Evolutionary conservation across 257 asterid species (phyloP).

Genomic region (Osmanthus fragrans): DNA sequence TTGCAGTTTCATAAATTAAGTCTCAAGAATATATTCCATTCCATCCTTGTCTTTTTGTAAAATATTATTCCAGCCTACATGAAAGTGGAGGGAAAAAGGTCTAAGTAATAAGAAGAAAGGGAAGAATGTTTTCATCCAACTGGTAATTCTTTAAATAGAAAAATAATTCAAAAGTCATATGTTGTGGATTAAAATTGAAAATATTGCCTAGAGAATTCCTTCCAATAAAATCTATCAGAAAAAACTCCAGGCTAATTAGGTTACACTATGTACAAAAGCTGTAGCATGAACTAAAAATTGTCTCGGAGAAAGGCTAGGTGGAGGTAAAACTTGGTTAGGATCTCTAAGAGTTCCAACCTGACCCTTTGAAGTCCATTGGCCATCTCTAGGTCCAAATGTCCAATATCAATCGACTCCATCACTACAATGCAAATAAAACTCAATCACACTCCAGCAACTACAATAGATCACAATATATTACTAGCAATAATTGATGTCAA

Average conservation of each 20-base stretch:
- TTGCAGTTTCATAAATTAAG: not conserved
- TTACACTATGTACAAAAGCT: not conserved
- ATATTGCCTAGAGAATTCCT: not conserved
- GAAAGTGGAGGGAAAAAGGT: not conserved
- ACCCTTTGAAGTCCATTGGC: not conserved
- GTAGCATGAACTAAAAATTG: no score
- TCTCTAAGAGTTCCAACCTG: no score
- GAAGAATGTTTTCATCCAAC: not conserved
- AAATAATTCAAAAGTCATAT: no score
- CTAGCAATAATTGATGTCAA: not conserved
- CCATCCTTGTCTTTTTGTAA: not conserved
- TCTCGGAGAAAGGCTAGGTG: not conserved
- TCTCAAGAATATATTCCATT: slow-evolving; percentile 1
- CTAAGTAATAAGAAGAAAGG: not conserved
- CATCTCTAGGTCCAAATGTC: not conserved
- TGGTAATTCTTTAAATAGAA: not conserved
- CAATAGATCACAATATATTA: no score
- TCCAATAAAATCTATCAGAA: not conserved
- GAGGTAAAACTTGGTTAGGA: no score
- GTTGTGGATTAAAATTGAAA: not conserved
- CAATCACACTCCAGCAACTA: not conserved
- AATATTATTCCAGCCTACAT: not conserved
- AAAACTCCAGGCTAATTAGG: no score
- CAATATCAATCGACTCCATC: not conserved
- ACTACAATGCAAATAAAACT: not conserved